Percentiles rank a stretch among this genome's conserved stretches.
phyloP scores from a whole-genome alignment of 768 basidiomycete genomes.

The Panaeolus cyanescens region DNA sequence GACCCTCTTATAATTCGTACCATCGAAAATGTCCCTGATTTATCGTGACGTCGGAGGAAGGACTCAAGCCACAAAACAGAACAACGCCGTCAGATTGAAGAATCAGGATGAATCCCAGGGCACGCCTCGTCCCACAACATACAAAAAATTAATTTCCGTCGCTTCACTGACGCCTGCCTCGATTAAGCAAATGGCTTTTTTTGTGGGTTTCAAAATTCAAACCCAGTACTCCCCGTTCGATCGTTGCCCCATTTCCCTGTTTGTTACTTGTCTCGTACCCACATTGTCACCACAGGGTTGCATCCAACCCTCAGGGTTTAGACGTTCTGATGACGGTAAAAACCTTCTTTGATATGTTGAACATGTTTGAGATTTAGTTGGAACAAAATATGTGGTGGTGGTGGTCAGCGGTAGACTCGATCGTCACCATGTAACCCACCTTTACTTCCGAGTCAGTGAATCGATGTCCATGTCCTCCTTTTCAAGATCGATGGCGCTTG shows the following conservation, averaged over 20 bases:
- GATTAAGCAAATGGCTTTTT: neutral
- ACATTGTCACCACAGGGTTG: neutral
- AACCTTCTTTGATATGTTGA: neutral
- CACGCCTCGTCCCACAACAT: neutral
- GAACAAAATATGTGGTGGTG: too few species aligned
- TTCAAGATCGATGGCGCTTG: too few species aligned
- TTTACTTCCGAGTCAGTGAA: too few species aligned
- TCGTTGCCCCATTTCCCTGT: neutral
- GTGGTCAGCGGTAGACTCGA: too few species aligned
- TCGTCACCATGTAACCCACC: too few species aligned
- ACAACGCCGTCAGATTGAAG: too few species aligned
- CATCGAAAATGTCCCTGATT: neutral
- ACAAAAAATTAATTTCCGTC: neutral
- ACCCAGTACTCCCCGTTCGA: neutral
- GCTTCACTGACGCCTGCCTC: neutral
- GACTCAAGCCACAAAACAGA: neutral
- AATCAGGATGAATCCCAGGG: neutral
- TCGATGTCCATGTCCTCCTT: too few species aligned
- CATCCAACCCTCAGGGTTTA: neutral
- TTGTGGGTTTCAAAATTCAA: neutral
- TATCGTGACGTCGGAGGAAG: neutral
- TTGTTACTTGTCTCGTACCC: neutral
- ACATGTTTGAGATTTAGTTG: too few species aligned
- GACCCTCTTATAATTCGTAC: neutral
- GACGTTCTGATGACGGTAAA: neutral